Conservation (phyloP, 2,329 filamentous ascomycete genomes). For the Venturia nashicola region DNA sequence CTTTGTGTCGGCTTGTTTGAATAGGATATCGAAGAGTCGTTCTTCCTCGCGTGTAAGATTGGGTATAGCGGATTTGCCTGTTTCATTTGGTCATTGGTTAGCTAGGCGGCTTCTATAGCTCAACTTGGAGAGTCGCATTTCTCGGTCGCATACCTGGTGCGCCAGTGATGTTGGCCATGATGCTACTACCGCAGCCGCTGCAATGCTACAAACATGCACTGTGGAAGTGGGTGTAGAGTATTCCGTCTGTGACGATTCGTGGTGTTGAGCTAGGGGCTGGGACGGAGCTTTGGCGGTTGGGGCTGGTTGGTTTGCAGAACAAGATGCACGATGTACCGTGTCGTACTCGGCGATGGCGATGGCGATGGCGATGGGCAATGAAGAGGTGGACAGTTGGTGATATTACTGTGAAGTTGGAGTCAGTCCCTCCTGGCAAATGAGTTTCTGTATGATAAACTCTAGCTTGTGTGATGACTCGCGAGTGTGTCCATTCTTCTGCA, state of each 20-base stretch:
- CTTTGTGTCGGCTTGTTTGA: conserved; percentile 84
- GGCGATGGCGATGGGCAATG: neutral
- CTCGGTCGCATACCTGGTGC: neutral
- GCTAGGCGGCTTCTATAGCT: neutral
- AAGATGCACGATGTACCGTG: neutral
- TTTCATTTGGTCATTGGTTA: neutral
- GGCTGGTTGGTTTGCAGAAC: neutral
- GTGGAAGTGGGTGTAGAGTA: neutral
- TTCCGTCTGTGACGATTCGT: neutral
- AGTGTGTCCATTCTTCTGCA: neutral
- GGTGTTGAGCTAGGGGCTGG: neutral
- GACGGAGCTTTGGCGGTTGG: neutral
- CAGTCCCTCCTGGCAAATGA: neutral
- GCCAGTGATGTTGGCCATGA: neutral
- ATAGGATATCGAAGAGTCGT: conserved; percentile 83
- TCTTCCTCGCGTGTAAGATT: conserved; percentile 90
- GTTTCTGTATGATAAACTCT: neutral
- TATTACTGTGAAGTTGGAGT: neutral
- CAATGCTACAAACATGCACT: conserved; percentile 1
- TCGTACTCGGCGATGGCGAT: neutral
- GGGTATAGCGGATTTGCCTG: conserved; percentile 44
- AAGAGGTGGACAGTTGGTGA: neutral
- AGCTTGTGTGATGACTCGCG: neutral
- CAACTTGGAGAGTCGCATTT: neutral
- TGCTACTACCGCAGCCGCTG: conserved; percentile 3